These are phyloP conservation scores for Hygrocybe punicea DNA, from an alignment of 768 basidiomycete genomes.

Conservation along the genomic window DNA sequence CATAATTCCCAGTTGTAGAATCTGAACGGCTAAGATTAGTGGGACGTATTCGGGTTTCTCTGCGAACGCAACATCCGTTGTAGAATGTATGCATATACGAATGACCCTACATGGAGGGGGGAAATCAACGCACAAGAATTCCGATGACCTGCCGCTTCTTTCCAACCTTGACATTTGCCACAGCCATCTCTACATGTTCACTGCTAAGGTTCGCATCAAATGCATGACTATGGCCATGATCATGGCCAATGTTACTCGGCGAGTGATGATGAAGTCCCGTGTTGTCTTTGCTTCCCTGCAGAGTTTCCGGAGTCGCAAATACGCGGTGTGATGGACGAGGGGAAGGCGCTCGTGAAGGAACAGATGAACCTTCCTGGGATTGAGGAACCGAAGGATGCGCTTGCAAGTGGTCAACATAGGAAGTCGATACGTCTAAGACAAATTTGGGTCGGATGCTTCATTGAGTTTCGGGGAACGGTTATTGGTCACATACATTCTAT, in stretches of 20 bases:
- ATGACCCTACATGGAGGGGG: too few species aligned
- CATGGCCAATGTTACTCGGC: neutral
- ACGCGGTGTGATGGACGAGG: neutral
- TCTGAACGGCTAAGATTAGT: slow-evolving; percentile 40
- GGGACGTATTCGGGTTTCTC: neutral
- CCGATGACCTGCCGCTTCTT: slow-evolving; percentile 67
- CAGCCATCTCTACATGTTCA: slow-evolving; percentile 16
- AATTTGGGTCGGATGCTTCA: too few species aligned
- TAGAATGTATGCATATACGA: too few species aligned
- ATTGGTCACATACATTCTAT: slow-evolving; percentile 65
- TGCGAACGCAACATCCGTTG: neutral
- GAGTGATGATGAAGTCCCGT: too few species aligned
- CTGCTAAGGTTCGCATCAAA: too few species aligned
- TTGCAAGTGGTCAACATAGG: slow-evolving; percentile 70
- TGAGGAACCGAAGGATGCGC: slow-evolving; percentile 54
- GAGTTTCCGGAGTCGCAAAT: too few species aligned
- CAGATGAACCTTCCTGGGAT: slow-evolving; percentile 33
- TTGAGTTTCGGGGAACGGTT: neutral
- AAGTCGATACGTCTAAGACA: slow-evolving; percentile 70
- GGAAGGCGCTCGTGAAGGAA: neutral
- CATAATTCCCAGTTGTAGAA: slow-evolving; percentile 83
- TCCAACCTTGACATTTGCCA: slow-evolving; percentile 36
- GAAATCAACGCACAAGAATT: slow-evolving; percentile 52
- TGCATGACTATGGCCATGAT: slow-evolving; percentile 3
- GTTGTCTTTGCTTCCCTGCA: too few species aligned